Evolutionary conservation across 768 basidiomycete species (phyloP).

Genomic region (Inosperma sp.): DNA sequence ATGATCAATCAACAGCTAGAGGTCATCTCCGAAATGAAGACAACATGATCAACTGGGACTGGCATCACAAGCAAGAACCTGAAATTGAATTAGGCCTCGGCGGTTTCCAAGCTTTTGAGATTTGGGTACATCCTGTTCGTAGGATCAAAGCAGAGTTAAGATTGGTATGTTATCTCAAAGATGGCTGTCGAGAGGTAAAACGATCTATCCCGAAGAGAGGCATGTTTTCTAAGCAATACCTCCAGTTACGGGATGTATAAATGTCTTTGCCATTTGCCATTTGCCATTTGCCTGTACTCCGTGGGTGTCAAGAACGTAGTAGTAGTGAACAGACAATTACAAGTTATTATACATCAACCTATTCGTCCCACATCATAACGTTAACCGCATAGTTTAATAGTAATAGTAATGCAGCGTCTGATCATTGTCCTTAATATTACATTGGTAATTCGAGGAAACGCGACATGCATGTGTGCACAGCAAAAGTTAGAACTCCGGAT

Average conservation of each 20-base stretch:
- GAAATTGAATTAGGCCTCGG: not conserved
- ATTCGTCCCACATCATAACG: too few relatives aligned
- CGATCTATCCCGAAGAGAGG: not conserved
- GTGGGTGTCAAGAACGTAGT: too few relatives aligned
- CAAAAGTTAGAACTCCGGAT: too few relatives aligned
- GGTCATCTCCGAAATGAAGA: not conserved
- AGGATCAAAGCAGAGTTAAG: not conserved
- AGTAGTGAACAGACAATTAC: too few relatives aligned
- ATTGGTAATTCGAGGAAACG: too few relatives aligned
- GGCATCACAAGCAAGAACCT: not conserved
- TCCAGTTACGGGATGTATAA: not conserved
- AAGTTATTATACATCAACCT: too few relatives aligned
- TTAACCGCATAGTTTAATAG: too few relatives aligned
- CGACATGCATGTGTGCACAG: too few relatives aligned
- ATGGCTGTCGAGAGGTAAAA: not conserved
- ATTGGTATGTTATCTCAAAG: not conserved
- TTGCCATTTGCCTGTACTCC: too few relatives aligned
- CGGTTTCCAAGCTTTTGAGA: not conserved
- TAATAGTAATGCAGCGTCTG: too few relatives aligned
- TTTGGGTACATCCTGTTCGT: not conserved
- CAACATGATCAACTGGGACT: not conserved
- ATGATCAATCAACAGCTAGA: not conserved
- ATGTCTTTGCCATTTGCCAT: too few relatives aligned
- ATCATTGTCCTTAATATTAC: too few relatives aligned
- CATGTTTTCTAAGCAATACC: not conserved